Conservation (phyloP, 495 filamentous ascomycete genomes). For the Hyaloscypha finlandica region DNA sequence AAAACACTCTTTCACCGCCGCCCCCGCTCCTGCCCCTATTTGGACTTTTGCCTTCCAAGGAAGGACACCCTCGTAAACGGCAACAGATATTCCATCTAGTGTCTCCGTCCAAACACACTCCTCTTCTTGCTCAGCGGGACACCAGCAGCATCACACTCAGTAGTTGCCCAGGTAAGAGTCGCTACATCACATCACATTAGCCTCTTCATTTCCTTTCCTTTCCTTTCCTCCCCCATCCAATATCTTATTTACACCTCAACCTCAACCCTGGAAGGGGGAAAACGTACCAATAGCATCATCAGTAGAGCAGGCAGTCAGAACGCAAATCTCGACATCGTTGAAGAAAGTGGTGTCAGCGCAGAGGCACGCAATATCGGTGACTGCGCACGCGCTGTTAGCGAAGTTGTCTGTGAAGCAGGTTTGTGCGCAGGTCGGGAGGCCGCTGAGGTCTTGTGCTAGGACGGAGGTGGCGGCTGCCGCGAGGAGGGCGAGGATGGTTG, state of each 20-base stretch:
- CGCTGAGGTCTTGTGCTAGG: constrained; percentile 37
- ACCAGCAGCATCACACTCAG: constrained; percentile 9
- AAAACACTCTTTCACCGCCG: neutral
- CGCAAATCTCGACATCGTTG: constrained; percentile 17
- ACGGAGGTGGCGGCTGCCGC: constrained; percentile 27
- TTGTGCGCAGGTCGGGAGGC: constrained; percentile 41
- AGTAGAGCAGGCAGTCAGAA: constrained; percentile 13
- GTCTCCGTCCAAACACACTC: constrained; percentile 9
- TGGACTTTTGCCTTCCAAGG: too few species aligned
- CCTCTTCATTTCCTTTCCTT: neutral
- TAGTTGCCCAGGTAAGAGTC: neutral
- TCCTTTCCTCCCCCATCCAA: too few species aligned
- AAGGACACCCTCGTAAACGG: too few species aligned
- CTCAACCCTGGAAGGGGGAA: too few species aligned
- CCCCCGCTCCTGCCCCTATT: too few species aligned
- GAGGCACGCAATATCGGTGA: constrained; percentile 25
- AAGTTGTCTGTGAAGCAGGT: constrained; percentile 23
- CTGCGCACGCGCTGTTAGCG: constrained; percentile 18
- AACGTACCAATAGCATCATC: constrained; percentile 25
- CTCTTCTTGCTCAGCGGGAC: constrained; percentile 10
- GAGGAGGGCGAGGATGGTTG: constrained; percentile 23
- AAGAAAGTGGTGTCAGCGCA: constrained; percentile 25
- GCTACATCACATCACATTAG: neutral
- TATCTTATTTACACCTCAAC: too few species aligned
- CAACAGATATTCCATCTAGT: neutral